Base-by-base conservation (phyloP, 495 filamentous ascomycete genomes). In the Halenospora varia region DNA sequence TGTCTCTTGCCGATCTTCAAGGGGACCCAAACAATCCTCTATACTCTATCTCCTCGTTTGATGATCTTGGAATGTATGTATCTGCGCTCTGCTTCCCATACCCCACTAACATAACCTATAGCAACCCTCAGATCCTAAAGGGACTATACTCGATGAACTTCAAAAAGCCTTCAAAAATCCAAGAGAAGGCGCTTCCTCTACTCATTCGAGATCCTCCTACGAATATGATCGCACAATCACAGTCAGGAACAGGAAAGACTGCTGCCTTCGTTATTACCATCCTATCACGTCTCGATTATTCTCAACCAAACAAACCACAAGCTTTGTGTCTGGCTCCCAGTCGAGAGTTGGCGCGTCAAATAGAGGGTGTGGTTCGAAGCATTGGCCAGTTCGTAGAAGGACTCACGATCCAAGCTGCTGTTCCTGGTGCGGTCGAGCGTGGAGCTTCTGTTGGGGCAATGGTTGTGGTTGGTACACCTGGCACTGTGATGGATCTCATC, bases 211-310 rank as follows among this genome's bases (percentile, higher is more conserved):
- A 96, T 63, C 92, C 92, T 15, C 88, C 93, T 0, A 80, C 75
- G 42, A 97, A 97, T 71, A 86, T 97, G 77, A 93, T 99, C 58
- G 94, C 91, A 19, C 95, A 99, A 69, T 97, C 94, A 24, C 95
- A 99, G 73, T 98, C 95, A 3, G 95, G 95, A 59, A 99, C 95
- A 13, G 95, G 95, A 56, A 99, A 99, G 76, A 99, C 95, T 10
- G 95, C 94, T 25, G 95, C 95, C 25, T 99, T 97, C 70, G 85
- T 91, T 22, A 82, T 96, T 53, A 97, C 94, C 42, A 88, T 96
- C 52, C 80, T 99, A 18, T 85, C 86, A 53, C 89, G 94, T 48
- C 69, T 96, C 63, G 88, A 97, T 61, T 76, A 91, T 46, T 72
- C 64, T 18, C 77, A 81, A 45, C 75, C 83, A n/a, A 74, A 70